Percentiles rank a stretch among this genome's conserved stretches.
phyloP scores from a whole-genome alignment of 371 early-diverging fungal genomes.

The Saksenaea oblongispora region DNA sequence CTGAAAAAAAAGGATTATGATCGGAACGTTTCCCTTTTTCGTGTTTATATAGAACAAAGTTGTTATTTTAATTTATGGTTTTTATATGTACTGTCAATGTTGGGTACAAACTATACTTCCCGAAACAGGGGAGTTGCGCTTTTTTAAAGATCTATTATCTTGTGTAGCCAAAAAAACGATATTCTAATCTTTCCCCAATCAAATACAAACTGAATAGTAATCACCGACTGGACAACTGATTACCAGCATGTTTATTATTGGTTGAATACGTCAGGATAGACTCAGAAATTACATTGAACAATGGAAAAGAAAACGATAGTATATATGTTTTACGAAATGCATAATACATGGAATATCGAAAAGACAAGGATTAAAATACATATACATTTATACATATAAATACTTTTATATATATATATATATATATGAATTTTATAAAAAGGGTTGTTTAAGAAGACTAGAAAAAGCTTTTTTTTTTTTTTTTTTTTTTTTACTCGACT shows the following conservation, averaged over 20 bases:
- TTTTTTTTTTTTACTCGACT: not conserved
- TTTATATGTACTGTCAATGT: slow-evolving; percentile 5
- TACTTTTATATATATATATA: not conserved
- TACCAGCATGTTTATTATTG: not conserved
- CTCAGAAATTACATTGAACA: not conserved
- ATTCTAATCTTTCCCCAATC: slow-evolving; percentile 1
- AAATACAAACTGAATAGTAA: not conserved
- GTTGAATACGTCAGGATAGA: not conserved
- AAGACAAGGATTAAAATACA: not conserved
- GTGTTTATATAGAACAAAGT: not conserved
- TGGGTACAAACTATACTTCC: not conserved
- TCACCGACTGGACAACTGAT: not conserved
- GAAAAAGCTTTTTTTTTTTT: not conserved
- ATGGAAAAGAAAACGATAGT: not conserved
- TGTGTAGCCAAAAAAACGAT: not conserved
- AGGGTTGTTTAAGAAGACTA: not conserved
- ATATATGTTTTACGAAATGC: not conserved
- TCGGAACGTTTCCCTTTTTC: not conserved
- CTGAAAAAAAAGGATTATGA: not conserved
- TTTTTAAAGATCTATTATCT: slow-evolving; percentile 1
- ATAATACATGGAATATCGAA: not conserved
- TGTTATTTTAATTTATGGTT: slow-evolving; percentile 1
- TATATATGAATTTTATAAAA: not conserved
- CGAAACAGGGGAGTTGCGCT: slow-evolving; percentile 2
- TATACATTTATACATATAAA: not conserved